Evolutionary conservation across 768 basidiomycete species (phyloP), one percentile per base, ranked within the genome.

Genomic region (Cystoderma amianthinum): DNA sequence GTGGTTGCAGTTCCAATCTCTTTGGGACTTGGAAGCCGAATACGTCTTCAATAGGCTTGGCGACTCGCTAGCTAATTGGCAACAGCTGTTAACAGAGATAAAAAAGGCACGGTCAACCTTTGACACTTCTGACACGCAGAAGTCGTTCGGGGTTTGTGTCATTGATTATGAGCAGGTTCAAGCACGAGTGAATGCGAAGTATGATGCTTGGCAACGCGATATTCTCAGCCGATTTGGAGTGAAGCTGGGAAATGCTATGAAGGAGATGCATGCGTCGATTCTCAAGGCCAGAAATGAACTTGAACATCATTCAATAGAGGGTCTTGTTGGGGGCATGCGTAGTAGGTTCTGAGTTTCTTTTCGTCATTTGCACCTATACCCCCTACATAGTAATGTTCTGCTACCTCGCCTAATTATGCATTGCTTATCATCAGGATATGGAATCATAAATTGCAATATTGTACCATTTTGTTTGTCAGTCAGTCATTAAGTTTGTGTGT

Each of bases 121-220:
- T 56, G 96, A 99, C 62, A 98, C 91, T 15, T 87, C 90, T 19
- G 96, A 96, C 52, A 94, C 90, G 6, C 82, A 85, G 53, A 90
- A 85, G 49, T 78, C 78, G 36, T 96, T 98, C 56, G 93, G 94
- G 1, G 87, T 94, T 7, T 93, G 90, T 55, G 78, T 94, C 33
- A 85, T 99, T 53, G 90, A 97, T 62, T 99, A 97, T 61, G 95
- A 98, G 60, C 94, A 95, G 61, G 96, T 97, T 19, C 96, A 99
- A 63, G 78, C 89, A 34, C 78, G 94, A 50, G 96, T 99, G 54
- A 97, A 97, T 61, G 91, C 94, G 45, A 98, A 97, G 68, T 99
- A 99, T 59, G 96, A 98, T 58, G 71, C 90, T 15, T 98, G 96
- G 95, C 95, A 98, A 69, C 73, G 85, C 46, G 96, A 99, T 52